These are phyloP conservation scores for Chrysanthemum seticuspe DNA, from an alignment of 129 eudicot genomes.

Conservation along the genomic window DNA sequence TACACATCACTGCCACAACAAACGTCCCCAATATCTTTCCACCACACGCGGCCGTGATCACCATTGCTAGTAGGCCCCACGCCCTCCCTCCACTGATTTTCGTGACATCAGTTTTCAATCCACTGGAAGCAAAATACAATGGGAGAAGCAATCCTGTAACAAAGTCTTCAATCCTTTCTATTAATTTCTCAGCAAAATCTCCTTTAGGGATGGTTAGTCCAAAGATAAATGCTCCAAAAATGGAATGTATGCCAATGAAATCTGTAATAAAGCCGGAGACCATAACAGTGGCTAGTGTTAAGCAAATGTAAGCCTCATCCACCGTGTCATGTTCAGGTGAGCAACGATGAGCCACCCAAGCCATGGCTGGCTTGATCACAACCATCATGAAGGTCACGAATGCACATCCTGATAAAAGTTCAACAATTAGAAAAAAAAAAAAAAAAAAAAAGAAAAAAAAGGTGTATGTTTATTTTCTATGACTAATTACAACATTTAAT, in stretches of 20 bases:
- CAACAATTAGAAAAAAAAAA: neutral
- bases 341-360: conserved; percentile 53
- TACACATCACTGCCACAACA: conserved; percentile 57
- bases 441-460: neutral
- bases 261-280: conserved; percentile 78
- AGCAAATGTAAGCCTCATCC: conserved; percentile 65
- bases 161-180: conserved; percentile 78
- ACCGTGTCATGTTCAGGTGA: conserved; percentile 57
- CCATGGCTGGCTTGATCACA: conserved; percentile 63
- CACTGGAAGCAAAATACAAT: conserved; percentile 86
- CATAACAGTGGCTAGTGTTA: conserved; percentile 73
- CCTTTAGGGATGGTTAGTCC: conserved; percentile 84
- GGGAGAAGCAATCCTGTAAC: conserved; percentile 81
- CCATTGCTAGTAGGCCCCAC: conserved; percentile 78
- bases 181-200: conserved; percentile 53
- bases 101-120: conserved; percentile 70
- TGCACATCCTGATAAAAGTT: conserved; percentile 42
- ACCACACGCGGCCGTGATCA: conserved; percentile 68
- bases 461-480: too few relatives aligned
- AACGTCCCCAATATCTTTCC: conserved; percentile 83
- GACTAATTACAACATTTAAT: too few relatives aligned
- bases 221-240: conserved; percentile 87
- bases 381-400: conserved; percentile 71
- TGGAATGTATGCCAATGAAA: conserved; percentile 75
- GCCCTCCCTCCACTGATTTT: conserved; percentile 53